Conservation (phyloP, 2,329 filamentous ascomycete species). For the Thelonectria discophora region DNA sequence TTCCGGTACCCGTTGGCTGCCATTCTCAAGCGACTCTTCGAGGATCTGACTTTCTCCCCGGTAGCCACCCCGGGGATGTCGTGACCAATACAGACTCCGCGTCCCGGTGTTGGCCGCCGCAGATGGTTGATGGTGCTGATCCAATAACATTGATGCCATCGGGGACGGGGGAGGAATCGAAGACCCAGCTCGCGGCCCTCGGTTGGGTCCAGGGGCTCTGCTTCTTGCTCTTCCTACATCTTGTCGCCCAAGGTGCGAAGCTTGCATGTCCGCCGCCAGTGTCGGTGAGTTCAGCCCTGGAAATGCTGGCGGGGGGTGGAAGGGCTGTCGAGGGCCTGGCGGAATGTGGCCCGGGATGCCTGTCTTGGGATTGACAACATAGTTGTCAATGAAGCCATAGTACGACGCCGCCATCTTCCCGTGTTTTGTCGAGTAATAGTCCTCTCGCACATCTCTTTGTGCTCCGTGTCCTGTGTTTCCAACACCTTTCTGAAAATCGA, state of each 20-base stretch:
- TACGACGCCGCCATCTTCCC: constrained; percentile 99
- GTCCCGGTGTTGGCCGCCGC: constrained; percentile 55
- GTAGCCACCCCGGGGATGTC: constrained; percentile 55
- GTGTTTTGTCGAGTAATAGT: constrained; percentile 95
- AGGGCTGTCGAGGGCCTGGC: constrained; percentile 62
- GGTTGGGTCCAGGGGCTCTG: constrained; percentile 48
- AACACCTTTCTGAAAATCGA: constrained; percentile 90
- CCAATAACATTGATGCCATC: constrained; percentile 77
- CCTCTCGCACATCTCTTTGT: constrained; percentile 77
- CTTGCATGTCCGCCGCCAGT: constrained; percentile 64
- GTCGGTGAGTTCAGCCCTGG: constrained; percentile 74
- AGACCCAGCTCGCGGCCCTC: constrained; percentile 47
- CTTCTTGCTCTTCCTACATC: constrained; percentile 56
- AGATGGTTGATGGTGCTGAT: constrained; percentile 76
- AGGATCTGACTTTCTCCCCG: constrained; percentile 61
- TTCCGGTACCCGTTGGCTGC: constrained; percentile 56
- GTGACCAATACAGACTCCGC: constrained; percentile 58
- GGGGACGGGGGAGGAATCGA: constrained; percentile 65
- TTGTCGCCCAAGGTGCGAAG: constrained; percentile 55
- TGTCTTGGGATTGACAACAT: constrained; percentile 77
- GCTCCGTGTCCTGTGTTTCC: constrained; percentile 52
- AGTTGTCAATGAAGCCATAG: constrained; percentile 94
- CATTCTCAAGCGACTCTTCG: constrained; percentile 64
- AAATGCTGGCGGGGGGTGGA: constrained; percentile 80
- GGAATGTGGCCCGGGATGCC: constrained; percentile 70